Base-by-base conservation (phyloP, 352 stramenopile species). In the Aphanomyces euteiches region DNA sequence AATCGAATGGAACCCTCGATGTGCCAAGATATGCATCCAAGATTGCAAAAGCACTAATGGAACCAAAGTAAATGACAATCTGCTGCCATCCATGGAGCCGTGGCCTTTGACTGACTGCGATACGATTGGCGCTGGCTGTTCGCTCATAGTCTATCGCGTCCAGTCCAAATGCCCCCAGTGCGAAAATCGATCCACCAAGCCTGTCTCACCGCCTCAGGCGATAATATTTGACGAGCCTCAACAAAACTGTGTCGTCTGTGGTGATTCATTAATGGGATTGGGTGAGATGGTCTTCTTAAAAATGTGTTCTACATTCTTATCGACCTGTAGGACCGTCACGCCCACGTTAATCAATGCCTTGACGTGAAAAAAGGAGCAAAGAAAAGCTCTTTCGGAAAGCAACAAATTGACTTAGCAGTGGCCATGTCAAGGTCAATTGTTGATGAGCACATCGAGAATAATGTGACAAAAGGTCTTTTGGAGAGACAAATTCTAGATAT, bases 21-120 rank as follows among this genome's bases (percentile, higher is more conserved):
- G 19, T 19, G 40, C 12, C 4, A 21, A 34, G 13, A 28, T 70
- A 12, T 21, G 21, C n/a, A 12, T 69, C 19, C 7, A 13, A 37
- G 64, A 70, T 50, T 54, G 53, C 40, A 56, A 56, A 17, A 70
- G 64, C 40, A 70, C 64, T 3, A 70, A 70, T 48, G 64, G 64
- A 5, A 70, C 64, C 34, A 70, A 70, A 37, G 3, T 70, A 7
- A 70, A 64, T 28, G 64, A 70, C 6, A n/a, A 4, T 8, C 47
- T 41, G 37, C 53, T 70, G 40, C n/a, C 64, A 8, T 40, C 48
- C 17, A 19, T 21, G 15, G 47, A 19, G 37, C 8, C n/a, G n/a
- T 15, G 19, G 37, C 64, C 64, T 4, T 39, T 70, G 6, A 12
- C 12, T 7, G 47, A 70, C 40, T 47, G 64, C 10, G 64, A 70